Percentiles rank a stretch among this genome's conserved stretches.
Conservation (phyloP, 306 rosid species). For the Crotalaria pallida region DNA sequence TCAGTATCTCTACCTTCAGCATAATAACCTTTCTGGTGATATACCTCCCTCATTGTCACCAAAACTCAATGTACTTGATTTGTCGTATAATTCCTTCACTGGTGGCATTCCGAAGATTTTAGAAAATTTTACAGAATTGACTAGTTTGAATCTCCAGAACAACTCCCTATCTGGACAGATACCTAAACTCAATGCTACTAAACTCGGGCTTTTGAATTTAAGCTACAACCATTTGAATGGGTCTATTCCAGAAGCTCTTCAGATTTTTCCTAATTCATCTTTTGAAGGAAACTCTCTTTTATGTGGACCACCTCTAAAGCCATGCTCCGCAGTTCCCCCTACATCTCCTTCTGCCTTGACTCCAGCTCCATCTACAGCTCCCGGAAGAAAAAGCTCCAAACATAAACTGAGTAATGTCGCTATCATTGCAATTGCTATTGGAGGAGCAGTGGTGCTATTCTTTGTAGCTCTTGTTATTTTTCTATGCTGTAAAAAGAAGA, state of each 20-base stretch:
- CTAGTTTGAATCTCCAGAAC: conserved; percentile 70
- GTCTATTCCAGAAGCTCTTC: conserved; percentile 62
- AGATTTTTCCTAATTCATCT: conserved; percentile 54
- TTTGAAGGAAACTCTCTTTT: conserved; percentile 69
- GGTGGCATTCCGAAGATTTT: conserved; percentile 58
- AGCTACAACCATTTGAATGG: conserved; percentile 87
- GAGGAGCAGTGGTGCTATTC: conserved; percentile 52
- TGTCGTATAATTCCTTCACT: conserved; percentile 71
- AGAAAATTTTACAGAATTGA: conserved; percentile 59
- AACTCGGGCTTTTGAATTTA: conserved; percentile 60
- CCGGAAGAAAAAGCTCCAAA: conserved; percentile 39
- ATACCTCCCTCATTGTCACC: conserved; percentile 64
- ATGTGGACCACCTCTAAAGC: conserved; percentile 71
- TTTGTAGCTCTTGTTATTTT: conserved; percentile 49
- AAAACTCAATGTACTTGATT: conserved; percentile 61
- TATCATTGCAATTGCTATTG: conserved; percentile 78
- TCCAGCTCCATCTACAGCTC: conserved; percentile 36
- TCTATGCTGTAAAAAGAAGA: conserved; percentile 57
- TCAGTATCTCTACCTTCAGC: conserved; percentile 66
- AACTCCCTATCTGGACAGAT: conserved; percentile 71
- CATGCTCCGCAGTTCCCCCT: conserved; percentile 46
- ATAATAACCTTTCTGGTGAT: conserved; percentile 75
- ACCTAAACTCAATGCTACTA: conserved; percentile 57
- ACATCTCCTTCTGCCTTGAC: conserved; percentile 43
- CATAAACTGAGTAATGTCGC: conserved; percentile 50